Evolutionary conservation across 202 grass and related monocot species (phyloP).

Genomic region (Eragrostis tef): DNA sequence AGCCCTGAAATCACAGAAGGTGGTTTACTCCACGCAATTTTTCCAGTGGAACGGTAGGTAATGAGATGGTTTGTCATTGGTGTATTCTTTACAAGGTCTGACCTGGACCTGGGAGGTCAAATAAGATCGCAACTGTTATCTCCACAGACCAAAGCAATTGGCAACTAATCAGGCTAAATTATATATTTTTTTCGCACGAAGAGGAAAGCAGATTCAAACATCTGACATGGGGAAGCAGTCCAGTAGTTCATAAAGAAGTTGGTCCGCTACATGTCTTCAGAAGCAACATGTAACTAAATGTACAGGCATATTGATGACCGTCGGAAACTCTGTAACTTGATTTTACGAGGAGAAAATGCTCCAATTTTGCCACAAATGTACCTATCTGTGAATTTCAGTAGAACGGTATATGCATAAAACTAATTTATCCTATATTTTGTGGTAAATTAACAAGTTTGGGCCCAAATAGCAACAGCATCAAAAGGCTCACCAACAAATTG

Average conservation of each 20-base stretch:
- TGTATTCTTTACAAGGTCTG: slow-evolving; percentile 44
- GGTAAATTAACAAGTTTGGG: not conserved
- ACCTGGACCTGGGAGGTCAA: slow-evolving; percentile 12
- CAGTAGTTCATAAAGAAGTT: slow-evolving; percentile 10
- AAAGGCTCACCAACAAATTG: not conserved
- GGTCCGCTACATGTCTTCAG: not conserved
- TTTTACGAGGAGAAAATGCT: slow-evolving; percentile 13
- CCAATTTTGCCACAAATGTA: not conserved
- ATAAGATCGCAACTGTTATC: slow-evolving; percentile 5
- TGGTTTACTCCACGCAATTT: slow-evolving; percentile 38
- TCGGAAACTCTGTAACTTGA: not conserved
- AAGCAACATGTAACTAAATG: slow-evolving; percentile 45
- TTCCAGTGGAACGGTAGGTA: slow-evolving; percentile 36
- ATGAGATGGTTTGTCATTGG: slow-evolving; percentile 1
- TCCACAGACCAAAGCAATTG: not conserved
- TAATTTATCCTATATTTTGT: not conserved
- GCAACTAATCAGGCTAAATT: slow-evolving; percentile 33
- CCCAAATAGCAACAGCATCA: not conserved
- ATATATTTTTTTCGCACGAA: not conserved
- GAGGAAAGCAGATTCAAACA: not conserved
- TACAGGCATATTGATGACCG: slow-evolving; percentile 22
- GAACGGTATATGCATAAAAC: not conserved
- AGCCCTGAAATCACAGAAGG: slow-evolving; percentile 39
- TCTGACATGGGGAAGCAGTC: not conserved
- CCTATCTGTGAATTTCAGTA: not conserved